phyloP scores from a whole-genome alignment of 495 filamentous ascomycete species.

The Neurospora terricola region DNA sequence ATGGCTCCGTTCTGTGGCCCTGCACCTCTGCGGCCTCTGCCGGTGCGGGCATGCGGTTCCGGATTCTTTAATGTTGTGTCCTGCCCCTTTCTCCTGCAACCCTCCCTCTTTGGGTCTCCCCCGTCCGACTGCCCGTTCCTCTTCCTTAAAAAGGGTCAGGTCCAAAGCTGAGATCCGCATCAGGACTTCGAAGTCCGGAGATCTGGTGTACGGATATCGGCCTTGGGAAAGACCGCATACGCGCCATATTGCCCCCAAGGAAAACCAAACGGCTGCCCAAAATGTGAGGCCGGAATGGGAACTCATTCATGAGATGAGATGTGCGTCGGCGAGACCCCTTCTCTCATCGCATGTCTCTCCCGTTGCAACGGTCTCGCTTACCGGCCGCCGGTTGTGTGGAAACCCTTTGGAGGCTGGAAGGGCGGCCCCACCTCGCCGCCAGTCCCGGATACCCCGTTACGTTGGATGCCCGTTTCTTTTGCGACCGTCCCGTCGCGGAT shows the following conservation, averaged over 20 bases:
- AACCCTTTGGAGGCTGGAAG: not conserved
- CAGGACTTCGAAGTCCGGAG: not conserved
- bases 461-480: not conserved
- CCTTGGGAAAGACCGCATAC: not conserved
- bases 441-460: not conserved
- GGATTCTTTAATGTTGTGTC: not conserved
- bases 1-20: not conserved
- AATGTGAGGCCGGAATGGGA: not conserved
- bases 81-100: not conserved
- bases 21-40: not conserved
- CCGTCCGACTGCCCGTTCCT: not conserved
- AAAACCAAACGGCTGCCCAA: not conserved
- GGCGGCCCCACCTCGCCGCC: not conserved
- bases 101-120: not conserved
- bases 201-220: not conserved
- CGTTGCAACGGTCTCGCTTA: not conserved
- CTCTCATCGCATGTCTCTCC: not conserved
- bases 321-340: not conserved
- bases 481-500: not conserved
- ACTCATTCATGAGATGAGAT: not conserved
- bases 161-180: not conserved
- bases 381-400: not conserved
- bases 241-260: not conserved
- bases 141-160: not conserved
- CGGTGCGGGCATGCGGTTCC: not conserved